phyloP scores from a whole-genome alignment of 1,284 basidiomycete species.

The Cryptococcus hybrid region DNA sequence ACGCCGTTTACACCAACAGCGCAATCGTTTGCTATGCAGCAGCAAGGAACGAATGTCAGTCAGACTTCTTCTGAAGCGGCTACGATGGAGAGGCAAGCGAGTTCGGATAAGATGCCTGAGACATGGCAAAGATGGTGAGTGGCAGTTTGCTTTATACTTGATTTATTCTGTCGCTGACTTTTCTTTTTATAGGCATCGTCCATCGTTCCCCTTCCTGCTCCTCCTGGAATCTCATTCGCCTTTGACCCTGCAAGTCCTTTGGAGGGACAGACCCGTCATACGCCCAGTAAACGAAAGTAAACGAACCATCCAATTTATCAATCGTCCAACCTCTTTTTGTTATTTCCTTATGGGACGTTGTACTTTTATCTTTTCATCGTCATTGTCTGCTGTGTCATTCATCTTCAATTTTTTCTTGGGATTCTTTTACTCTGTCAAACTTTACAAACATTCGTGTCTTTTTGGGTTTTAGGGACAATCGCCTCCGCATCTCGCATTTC shows the following conservation, averaged over 20 bases:
- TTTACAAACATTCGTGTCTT: too few relatives aligned
- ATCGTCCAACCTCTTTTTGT: too few relatives aligned
- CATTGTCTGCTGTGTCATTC: too few relatives aligned
- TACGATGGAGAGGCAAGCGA: slow-evolving; percentile 30
- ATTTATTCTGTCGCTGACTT: not conserved
- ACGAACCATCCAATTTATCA: too few relatives aligned
- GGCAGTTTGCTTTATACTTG: not conserved
- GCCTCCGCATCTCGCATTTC: too few relatives aligned
- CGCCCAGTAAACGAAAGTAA: too few relatives aligned
- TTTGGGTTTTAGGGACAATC: too few relatives aligned
- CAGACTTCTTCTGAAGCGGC: not conserved
- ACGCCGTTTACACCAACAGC: slow-evolving; percentile 28
- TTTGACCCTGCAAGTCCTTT: slow-evolving; percentile 11
- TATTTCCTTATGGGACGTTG: too few relatives aligned
- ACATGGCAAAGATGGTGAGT: slow-evolving; percentile 42
- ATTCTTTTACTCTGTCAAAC: too few relatives aligned
- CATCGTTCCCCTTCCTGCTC: slow-evolving; percentile 41
- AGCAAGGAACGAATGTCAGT: not conserved
- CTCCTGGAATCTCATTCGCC: slow-evolving; percentile 26
- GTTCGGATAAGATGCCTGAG: slow-evolving; percentile 12
- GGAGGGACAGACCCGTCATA: too few relatives aligned
- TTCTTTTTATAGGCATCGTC: slow-evolving; percentile 30
- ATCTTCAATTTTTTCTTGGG: too few relatives aligned
- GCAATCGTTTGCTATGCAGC: slow-evolving; percentile 4
- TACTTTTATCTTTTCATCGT: too few relatives aligned